These are phyloP conservation scores for Syzygium malaccense DNA, from an alignment of 441 rosid species.

Conservation along the genomic window DNA sequence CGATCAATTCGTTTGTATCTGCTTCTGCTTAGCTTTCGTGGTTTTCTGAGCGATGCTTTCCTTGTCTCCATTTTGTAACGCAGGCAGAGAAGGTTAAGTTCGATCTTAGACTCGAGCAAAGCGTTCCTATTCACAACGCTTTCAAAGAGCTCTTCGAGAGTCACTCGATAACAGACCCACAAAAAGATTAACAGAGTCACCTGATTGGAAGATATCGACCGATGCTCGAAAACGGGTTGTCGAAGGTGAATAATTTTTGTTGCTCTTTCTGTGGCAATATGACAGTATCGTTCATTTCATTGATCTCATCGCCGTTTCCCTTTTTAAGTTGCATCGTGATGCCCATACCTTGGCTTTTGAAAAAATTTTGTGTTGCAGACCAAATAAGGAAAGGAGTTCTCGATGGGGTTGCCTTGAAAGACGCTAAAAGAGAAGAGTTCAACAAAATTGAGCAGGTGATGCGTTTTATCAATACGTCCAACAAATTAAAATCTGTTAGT, in stretches of 20 bases:
- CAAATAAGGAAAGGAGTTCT: slow-evolving; percentile 82
- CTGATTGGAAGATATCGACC: slow-evolving; percentile 49
- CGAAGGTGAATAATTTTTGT: slow-evolving; percentile 31
- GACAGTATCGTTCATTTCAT: not conserved
- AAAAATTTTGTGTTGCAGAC: slow-evolving; percentile 19
- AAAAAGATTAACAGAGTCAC: not conserved
- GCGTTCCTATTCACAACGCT: slow-evolving; percentile 58
- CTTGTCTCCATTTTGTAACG: not conserved
- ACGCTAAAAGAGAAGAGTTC: slow-evolving; percentile 61
- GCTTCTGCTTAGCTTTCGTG: no score
- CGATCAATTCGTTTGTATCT: no score
- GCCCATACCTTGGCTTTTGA: not conserved
- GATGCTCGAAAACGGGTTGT: slow-evolving; percentile 70
- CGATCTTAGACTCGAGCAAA: slow-evolving; percentile 62
- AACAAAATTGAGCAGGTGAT: slow-evolving; percentile 75
- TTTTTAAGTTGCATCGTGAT: no score
- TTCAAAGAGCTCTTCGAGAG: slow-evolving; percentile 55
- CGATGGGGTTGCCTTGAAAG: slow-evolving; percentile 78
- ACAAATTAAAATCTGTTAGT: not conserved
- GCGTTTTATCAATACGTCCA: not conserved
- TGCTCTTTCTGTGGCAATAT: not conserved
- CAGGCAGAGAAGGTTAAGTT: slow-evolving; percentile 76
- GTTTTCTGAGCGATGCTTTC: not conserved
- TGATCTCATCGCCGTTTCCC: no score
- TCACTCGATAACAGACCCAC: slow-evolving; percentile 4